Evolutionary conservation across 140 eudicot genomes (phyloP), one percentile per base, ranked within the genome.

Genomic region (Stevia rebaudiana): DNA sequence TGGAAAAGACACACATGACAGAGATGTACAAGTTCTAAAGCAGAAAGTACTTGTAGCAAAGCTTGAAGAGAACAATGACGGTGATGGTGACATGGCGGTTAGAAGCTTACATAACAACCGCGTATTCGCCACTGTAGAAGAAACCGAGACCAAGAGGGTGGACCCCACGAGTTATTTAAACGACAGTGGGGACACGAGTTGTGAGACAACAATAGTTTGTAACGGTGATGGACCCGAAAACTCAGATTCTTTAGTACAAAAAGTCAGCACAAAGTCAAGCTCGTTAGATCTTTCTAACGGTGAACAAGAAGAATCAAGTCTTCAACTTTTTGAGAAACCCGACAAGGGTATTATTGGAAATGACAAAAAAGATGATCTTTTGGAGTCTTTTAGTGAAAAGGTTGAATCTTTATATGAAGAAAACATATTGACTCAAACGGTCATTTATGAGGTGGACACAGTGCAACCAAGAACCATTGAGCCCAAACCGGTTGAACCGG

Each of bases 131-230:
- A 39, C 39, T 3, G 35, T 69, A 50, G 80, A 82, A 17, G 80
- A 84, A 17, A 79, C 83, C 28, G 96, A 84, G 84, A 87, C 98
- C 44, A 91, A 87, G 74, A 74, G 98, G 43, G 98, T 88, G 48
- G 98, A 91, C 70, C 92, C 95, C 48, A 88, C 94, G 3, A 87
- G 98, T 75, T 91, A 85, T 61, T 79, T 15, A 22, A 64, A 73
- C 35, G 72, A 64, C 4, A 80, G 95, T 23, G 88, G 78, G 31
- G 85, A 60, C 47, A 73, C 87, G 13, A 80, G 88, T 48, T 81
- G 82, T 43, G 95, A 80, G 62, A 73, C 84, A n/a, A 70, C 84
- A 6, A 61, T 67, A 46, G 76, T 74, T 46, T 69, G 70, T 46
- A 73, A 82, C 8, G 80, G 77, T 3, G 97, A 83, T 8, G 82